These are phyloP conservation scores for Hyphodiscus sp. DNA, from an alignment of 2,329 filamentous ascomycete genomes.

Conservation along the genomic window DNA sequence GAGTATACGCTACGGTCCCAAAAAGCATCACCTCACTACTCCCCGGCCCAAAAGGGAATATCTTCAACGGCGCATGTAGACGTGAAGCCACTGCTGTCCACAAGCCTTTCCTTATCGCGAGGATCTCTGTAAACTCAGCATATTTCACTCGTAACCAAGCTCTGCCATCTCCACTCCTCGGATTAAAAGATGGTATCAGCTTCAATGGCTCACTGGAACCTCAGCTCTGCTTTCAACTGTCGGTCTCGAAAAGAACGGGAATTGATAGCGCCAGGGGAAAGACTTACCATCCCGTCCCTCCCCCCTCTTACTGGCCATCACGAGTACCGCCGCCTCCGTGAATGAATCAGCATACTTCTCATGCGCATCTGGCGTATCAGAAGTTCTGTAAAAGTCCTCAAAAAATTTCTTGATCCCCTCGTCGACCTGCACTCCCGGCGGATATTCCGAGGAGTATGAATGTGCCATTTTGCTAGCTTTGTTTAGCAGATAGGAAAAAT, in stretches of 20 bases:
- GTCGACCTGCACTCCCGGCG: conserved; percentile 34
- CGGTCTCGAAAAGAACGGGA: not conserved
- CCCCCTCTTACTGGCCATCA: conserved; percentile 42
- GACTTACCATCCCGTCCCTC: conserved; percentile 37
- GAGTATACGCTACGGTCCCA: conserved; percentile 42
- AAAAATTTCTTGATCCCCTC: conserved; percentile 57
- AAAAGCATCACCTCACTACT: conserved; percentile 44
- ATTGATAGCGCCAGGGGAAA: not conserved
- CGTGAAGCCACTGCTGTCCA: conserved; percentile 43
- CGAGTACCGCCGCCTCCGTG: conserved; percentile 39
- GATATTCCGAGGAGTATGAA: conserved; percentile 4
- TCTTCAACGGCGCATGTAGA: conserved; percentile 37
- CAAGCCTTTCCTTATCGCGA: conserved; percentile 40
- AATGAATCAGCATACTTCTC: conserved; percentile 41
- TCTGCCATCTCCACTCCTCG: not conserved
- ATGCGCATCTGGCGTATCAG: conserved; percentile 38
- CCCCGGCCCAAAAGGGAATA: conserved; percentile 40
- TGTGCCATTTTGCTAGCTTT: not conserved
- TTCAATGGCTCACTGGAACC: too few relatives aligned
- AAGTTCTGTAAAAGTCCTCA: conserved; percentile 60
- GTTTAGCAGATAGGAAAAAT: not conserved
- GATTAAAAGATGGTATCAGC: too few relatives aligned
- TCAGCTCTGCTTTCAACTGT: too few relatives aligned
- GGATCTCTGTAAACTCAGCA: conserved; percentile 34
- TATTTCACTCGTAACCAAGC: not conserved